A percentile compares a stretch with the other conserved stretches of the same genome.
phyloP scores from a whole-genome alignment of 2,329 filamentous ascomycete genomes.

The Daldinia eschscholtzii region DNA sequence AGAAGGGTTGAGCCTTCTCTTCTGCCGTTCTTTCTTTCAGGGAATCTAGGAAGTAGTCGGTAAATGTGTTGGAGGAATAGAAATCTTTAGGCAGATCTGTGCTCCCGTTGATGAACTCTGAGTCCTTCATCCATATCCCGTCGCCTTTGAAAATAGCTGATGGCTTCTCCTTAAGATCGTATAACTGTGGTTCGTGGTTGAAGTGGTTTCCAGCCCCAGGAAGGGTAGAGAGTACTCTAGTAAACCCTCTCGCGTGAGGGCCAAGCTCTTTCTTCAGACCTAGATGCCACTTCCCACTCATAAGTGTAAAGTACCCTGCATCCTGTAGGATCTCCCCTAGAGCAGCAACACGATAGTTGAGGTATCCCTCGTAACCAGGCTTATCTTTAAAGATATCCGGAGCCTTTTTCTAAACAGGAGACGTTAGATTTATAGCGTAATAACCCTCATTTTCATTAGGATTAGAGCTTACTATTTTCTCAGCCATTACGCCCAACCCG shows the following conservation, averaged over 20 bases:
- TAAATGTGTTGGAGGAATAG: conserved; percentile 41
- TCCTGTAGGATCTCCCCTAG: conserved; percentile 68
- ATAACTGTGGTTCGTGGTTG: conserved; percentile 43
- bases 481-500: conserved; percentile 64
- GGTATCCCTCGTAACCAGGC: conserved; percentile 68
- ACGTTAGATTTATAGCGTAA: conserved; percentile 14
- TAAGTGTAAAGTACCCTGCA: conserved; percentile 67
- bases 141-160: conserved; percentile 41
- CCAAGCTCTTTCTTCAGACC: conserved; percentile 65
- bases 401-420: conserved; percentile 29
- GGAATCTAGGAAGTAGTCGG: conserved; percentile 36
- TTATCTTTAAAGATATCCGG: conserved; percentile 50
- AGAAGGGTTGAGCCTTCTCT: conserved; percentile 61
- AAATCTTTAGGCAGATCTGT: conserved; percentile 40
- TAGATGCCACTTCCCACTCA: conserved; percentile 71
- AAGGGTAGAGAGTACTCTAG: conserved; percentile 65
- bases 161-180: conserved; percentile 37
- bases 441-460: neutral
- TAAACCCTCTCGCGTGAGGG: conserved; percentile 66
- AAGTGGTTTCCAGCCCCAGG: conserved; percentile 63
- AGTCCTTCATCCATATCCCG: conserved; percentile 44
- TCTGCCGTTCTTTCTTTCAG: conserved; percentile 43
- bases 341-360: conserved; percentile 66
- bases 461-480: conserved; percentile 46
- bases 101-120: conserved; percentile 38